Percentiles rank a stretch among this genome's conserved stretches.
phyloP scores from a whole-genome alignment of 805 yeast genomes.

The Tetrapisispora taiwanensis region DNA sequence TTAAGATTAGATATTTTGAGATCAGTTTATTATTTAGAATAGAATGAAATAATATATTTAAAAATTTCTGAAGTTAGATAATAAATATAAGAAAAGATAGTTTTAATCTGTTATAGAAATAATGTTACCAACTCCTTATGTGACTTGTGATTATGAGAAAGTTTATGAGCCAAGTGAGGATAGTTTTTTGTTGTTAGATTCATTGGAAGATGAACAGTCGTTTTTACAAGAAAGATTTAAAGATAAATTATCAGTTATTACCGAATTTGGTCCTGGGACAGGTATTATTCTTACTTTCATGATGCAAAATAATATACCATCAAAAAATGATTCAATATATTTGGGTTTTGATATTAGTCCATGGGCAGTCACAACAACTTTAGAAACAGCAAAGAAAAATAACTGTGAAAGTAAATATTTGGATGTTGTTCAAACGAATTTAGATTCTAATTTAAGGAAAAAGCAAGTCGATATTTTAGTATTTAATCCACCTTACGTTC shows the following conservation, averaged over 20 bases:
- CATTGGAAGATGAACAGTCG: slow-evolving; percentile 51
- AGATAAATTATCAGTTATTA: slow-evolving; percentile 40
- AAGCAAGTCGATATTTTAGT: slow-evolving; percentile 57
- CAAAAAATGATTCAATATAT: slow-evolving; percentile 33
- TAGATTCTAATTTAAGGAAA: slow-evolving; percentile 41
- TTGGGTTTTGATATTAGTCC: slow-evolving; percentile 76
- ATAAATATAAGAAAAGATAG: not conserved
- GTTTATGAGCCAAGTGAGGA: slow-evolving; percentile 97
- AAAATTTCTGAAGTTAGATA: too few relatives aligned
- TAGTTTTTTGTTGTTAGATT: slow-evolving; percentile 72
- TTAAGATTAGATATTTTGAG: too few relatives aligned
- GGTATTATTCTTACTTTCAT: slow-evolving; percentile 81
- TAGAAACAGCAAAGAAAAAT: slow-evolving; percentile 35
- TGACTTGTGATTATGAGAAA: slow-evolving; percentile 49
- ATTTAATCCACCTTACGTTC: slow-evolving; percentile 96
- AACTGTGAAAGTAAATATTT: slow-evolving; percentile 23
- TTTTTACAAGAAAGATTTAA: slow-evolving; percentile 28
- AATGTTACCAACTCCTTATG: slow-evolving; percentile 76
- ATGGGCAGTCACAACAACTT: slow-evolving; percentile 52
- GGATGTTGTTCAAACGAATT: slow-evolving; percentile 47
- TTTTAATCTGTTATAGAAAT: not conserved
- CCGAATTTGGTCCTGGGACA: slow-evolving; percentile 88
- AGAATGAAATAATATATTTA: too few relatives aligned
- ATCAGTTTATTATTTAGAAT: too few relatives aligned
- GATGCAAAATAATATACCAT: slow-evolving; percentile 42